Percentiles rank a stretch among this genome's conserved stretches.
These are phyloP conservation scores for Pseudogymnoascus sp. DNA, from an alignment of 2,329 filamentous ascomycete genomes.

Conservation along the genomic window DNA sequence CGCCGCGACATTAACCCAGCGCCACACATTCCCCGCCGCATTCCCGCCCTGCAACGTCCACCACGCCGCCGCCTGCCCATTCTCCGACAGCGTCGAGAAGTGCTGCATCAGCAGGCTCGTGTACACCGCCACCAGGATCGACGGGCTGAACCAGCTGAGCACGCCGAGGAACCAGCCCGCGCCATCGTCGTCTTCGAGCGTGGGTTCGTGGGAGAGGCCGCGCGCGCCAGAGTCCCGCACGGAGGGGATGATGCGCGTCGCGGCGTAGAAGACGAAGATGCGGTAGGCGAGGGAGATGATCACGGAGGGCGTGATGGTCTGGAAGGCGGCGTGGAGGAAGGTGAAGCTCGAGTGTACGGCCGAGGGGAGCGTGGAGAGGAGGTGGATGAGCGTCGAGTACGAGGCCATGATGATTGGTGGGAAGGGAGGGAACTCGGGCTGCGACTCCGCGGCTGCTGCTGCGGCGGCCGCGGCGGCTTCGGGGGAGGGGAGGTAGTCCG, in stretches of 20 bases:
- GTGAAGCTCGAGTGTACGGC: conserved; percentile 77
- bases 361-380: conserved; percentile 73
- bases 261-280: conserved; percentile 89
- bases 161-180: conserved; percentile 74
- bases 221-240: conserved; percentile 79
- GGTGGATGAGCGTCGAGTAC: conserved; percentile 82
- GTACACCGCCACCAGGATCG: conserved; percentile 90
- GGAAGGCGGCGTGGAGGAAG: conserved; percentile 83
- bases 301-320: conserved; percentile 91
- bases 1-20: conserved; percentile 84
- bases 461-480: conserved; percentile 50
- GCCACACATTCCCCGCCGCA: conserved; percentile 76
- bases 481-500: conserved; percentile 81
- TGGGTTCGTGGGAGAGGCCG: conserved; percentile 75
- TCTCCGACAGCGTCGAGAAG: conserved; percentile 65
- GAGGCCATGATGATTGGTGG: conserved; percentile 98
- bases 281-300: conserved; percentile 93
- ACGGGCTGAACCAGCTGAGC: conserved; percentile 89
- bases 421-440: conserved; percentile 90
- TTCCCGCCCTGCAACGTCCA: conserved; percentile 86
- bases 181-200: conserved; percentile 75
- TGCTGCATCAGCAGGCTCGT: conserved; percentile 93
- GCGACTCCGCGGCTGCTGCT: conserved; percentile 37
- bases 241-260: conserved; percentile 90
- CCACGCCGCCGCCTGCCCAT: conserved; percentile 55